Conservation (phyloP, 148 eudicot species). For the Limonium bicolor region DNA sequence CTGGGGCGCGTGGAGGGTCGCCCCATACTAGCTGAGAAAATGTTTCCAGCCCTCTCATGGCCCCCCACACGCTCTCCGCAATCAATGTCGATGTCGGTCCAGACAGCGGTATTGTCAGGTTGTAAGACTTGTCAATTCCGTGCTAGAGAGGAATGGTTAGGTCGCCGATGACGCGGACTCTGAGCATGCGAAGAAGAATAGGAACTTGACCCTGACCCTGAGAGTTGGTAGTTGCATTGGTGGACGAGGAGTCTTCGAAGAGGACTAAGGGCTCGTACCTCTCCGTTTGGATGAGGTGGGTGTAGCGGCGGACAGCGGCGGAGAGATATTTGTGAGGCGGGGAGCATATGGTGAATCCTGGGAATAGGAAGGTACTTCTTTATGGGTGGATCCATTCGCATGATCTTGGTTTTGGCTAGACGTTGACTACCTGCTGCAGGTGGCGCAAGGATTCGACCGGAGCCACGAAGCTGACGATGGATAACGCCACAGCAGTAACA, state of each 20-base stretch:
- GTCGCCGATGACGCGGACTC: constrained; percentile 21
- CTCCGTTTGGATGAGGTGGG: constrained; percentile 19
- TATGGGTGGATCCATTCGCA: constrained; percentile 27
- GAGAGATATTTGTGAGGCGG: constrained; percentile 29
- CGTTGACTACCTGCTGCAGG: too few species aligned
- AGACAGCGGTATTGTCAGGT: constrained; percentile 27
- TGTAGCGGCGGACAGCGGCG: constrained; percentile 46
- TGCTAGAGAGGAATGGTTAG: constrained; percentile 26
- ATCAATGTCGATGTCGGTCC: constrained; percentile 19
- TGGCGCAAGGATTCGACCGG: too few species aligned
- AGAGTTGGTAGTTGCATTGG: too few species aligned
- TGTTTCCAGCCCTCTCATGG: constrained; percentile 78
- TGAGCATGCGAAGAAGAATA: constrained; percentile 22
- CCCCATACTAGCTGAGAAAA: constrained; percentile 41
- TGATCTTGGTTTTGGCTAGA: constrained; percentile 62
- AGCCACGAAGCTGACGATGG: too few species aligned
- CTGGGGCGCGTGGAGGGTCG: constrained; percentile 15
- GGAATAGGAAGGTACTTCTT: constrained; percentile 28
- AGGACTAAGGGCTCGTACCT: constrained; percentile 29
- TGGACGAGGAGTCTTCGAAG: constrained; percentile 1
- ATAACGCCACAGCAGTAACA: too few species aligned
- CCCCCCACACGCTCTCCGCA: constrained; percentile 75
- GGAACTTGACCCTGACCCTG: too few species aligned
- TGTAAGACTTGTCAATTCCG: constrained; percentile 68
- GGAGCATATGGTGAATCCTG: constrained; percentile 29